These are phyloP conservation scores for Paralagenidium karlingii DNA, from an alignment of 352 stramenopile species.

Conservation along the genomic window DNA sequence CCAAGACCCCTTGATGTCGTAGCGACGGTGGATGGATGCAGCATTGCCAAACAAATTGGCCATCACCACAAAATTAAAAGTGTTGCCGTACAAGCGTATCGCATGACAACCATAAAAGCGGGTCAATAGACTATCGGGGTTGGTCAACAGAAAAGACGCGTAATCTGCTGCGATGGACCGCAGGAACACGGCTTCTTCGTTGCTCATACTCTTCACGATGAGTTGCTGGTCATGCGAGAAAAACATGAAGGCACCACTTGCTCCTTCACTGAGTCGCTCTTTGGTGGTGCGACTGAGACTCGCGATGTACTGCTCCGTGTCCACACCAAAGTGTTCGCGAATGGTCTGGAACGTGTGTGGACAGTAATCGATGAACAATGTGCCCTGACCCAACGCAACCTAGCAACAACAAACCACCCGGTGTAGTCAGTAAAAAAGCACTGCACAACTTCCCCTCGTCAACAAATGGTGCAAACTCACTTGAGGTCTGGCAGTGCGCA, in stretches of 20 bases:
- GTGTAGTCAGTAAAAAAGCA: too few relatives aligned
- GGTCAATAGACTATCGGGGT: slow-evolving; percentile 69
- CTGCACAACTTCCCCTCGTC: background rate
- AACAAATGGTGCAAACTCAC: background rate
- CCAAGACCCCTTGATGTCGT: slow-evolving; percentile 84
- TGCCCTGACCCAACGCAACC: slow-evolving; percentile 55
- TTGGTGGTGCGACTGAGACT: slow-evolving; percentile 77
- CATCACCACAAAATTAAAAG: slow-evolving; percentile 86
- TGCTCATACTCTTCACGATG: slow-evolving; percentile 86
- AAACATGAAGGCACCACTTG: slow-evolving; percentile 83
- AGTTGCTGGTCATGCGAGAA: slow-evolving; percentile 81
- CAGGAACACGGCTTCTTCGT: slow-evolving; percentile 72
- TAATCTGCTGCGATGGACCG: slow-evolving; percentile 73
- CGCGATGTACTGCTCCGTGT: slow-evolving; percentile 74
- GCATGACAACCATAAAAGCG: slow-evolving; percentile 79
- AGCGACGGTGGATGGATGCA: slow-evolving; percentile 73
- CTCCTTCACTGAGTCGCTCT: slow-evolving; percentile 75
- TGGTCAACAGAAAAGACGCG: slow-evolving; percentile 58
- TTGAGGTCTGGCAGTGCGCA: too few relatives aligned
- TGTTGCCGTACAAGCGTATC: slow-evolving; percentile 78
- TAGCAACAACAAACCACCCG: too few relatives aligned
- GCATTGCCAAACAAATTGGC: slow-evolving; percentile 77
- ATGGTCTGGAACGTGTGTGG: slow-evolving; percentile 81
- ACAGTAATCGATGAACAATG: slow-evolving; percentile 80
- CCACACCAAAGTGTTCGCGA: slow-evolving; percentile 71